Percentiles rank a stretch among this genome's conserved stretches.
These are phyloP conservation scores for Fusarium sp. DNA, from an alignment of 2,329 filamentous ascomycete genomes.

Conservation along the genomic window DNA sequence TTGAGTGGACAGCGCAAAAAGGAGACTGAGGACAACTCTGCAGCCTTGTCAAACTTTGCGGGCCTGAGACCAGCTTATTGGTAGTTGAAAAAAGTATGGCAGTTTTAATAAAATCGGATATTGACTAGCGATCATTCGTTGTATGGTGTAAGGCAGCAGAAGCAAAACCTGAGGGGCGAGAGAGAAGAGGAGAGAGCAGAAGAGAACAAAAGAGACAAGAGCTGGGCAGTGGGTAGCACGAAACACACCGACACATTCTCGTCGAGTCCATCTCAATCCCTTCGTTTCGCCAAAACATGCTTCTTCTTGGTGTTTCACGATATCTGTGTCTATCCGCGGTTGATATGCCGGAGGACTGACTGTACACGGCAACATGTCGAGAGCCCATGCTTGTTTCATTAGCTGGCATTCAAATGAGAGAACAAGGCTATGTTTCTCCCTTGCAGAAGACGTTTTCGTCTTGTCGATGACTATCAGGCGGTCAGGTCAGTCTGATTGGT, in stretches of 20 bases:
- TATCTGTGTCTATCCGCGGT: conserved; percentile 11
- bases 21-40: conserved; percentile 63
- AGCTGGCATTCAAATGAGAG: neutral
- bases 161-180: conserved; percentile 25
- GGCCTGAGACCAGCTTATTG: conserved; percentile 69
- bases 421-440: conserved; percentile 5
- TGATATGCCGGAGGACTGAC: neutral
- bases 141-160: conserved; percentile 21
- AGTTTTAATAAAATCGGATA: conserved; percentile 23
- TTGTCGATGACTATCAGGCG: conserved; percentile 6
- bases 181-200: neutral
- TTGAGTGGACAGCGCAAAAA: conserved; percentile 76
- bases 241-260: conserved; percentile 24
- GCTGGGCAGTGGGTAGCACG: conserved; percentile 40
- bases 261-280: conserved; percentile 18
- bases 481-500: conserved; percentile 33
- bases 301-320: conserved; percentile 3
- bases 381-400: neutral
- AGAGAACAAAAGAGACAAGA: conserved; percentile 3
- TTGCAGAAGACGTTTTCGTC: conserved; percentile 19
- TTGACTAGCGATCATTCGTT: conserved; percentile 24
- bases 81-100: conserved; percentile 50
- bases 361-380: conserved; percentile 12
- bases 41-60: conserved; percentile 63
- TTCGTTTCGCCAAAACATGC: conserved; percentile 11